Evolutionary conservation across 1,139 yeast species (phyloP), one percentile per base, ranked within the genome.

Genomic region (Wickerhamomyces sp.): DNA sequence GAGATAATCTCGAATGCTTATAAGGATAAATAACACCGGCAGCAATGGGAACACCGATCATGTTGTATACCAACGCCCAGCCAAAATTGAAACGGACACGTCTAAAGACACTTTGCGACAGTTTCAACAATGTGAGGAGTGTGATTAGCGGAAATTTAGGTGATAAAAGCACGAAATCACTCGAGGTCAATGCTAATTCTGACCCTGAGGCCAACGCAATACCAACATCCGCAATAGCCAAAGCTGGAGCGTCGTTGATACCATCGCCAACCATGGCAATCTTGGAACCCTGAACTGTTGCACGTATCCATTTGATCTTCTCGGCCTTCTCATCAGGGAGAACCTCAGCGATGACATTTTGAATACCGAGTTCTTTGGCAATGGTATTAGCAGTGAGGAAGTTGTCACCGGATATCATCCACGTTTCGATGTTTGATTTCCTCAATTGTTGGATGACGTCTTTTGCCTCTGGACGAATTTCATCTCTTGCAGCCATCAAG

Each of bases 261-360:
- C 81, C 82, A 54, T 76, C 82, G 11, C 82, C 82, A 20, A 75
- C 71, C 81, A 76, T 75, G 1, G 79, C 79, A 20, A 46, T 34
- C 10, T 35, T 41, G 4, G 58, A 52, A 2, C 42, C 37, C 4
- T 52, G 46, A 34, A 50, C 54, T 6, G 61, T 57, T 13, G 54
- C 55, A 48, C 78, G 82, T 16, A 84, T 64, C 63, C 68, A 62
- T 44, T 69, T 63, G 26, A 84, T 64, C 47, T 72, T 72, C 11
- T 65, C 70, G 17, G 85, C 81, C 55, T 84, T 84, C 39, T 78
- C 85, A 36, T 76, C 75, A 0, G 93, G 93, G 26, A 83, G 60
- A 6, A 84, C 91, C 32, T 78, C 86, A 17, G 88, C 80, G 30
- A 82, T 66, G n/a, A 84, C 79, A 37, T 74, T 66, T 3, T 63